phyloP scores from a whole-genome alignment of 2,329 filamentous ascomycete genomes.

The Blastomyces percursus region DNA sequence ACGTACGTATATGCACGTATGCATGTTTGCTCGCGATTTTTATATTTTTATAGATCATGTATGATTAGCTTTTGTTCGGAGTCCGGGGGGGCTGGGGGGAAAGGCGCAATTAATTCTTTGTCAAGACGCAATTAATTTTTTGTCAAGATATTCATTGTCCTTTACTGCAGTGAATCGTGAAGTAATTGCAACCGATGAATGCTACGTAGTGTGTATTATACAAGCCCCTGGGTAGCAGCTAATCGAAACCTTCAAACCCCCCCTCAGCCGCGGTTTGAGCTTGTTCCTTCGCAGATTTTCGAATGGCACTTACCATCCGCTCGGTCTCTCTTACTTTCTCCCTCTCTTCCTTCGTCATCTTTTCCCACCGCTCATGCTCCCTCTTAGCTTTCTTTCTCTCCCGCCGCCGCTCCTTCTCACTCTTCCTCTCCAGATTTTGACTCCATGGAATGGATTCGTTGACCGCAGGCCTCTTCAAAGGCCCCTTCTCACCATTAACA shows the following conservation, averaged over 20 bases:
- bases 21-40: neutral
- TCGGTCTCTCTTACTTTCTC: conserved; percentile 52
- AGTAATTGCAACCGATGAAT: conserved; percentile 3
- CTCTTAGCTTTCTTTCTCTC: conserved; percentile 55
- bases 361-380: conserved; percentile 51
- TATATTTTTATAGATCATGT: neutral
- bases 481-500: conserved; percentile 28
- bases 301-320: conserved; percentile 53
- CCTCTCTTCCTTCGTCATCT: conserved; percentile 62
- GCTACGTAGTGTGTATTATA: neutral
- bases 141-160: neutral
- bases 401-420: conserved; percentile 48
- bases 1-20: neutral
- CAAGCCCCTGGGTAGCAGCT: neutral
- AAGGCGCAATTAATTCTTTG: neutral
- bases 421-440: conserved; percentile 55
- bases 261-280: conserved; percentile 23
- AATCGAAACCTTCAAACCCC: conserved; percentile 51
- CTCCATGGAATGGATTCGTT: conserved; percentile 62
- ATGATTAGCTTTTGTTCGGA: neutral
- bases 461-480: conserved; percentile 45
- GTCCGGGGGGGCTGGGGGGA: neutral
- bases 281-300: conserved; percentile 23
- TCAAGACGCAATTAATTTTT: neutral
- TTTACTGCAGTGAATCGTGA: neutral